Percentiles rank a stretch among this genome's conserved stretches.
Evolutionary conservation across 129 eudicot genomes (phyloP).

Genomic region (Flaveria brownii): DNA sequence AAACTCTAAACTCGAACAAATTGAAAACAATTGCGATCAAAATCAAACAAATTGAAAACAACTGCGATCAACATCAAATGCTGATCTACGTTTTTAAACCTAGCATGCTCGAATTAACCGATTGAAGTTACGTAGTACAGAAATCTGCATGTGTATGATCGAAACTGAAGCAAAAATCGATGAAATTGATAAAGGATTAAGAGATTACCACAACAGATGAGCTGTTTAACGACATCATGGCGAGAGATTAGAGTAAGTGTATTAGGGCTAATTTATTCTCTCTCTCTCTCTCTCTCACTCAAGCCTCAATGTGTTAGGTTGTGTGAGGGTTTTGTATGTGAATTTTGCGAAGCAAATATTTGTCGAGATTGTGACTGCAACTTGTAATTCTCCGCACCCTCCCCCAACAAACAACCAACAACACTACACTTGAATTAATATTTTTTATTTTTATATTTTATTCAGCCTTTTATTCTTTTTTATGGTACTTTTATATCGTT

Average conservation of each 20-base stretch:
- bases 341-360: not conserved
- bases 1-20: not conserved
- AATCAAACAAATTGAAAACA: not conserved
- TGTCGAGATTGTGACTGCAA: constrained; percentile 19
- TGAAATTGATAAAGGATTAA: not conserved
- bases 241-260: constrained; percentile 24
- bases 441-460: too few relatives aligned
- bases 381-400: constrained; percentile 28
- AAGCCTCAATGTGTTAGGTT: not conserved
- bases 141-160: not conserved
- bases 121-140: not conserved
- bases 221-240: constrained; percentile 28
- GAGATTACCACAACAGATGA: constrained; percentile 20
- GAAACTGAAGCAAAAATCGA: not conserved
- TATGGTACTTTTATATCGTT: too few relatives aligned
- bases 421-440: too few relatives aligned
- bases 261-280: not conserved
- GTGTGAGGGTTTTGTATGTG: not conserved
- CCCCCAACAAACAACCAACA: not conserved
- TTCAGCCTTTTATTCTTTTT: too few relatives aligned
- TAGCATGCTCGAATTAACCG: not conserved
- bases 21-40: not conserved
- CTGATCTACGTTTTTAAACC: not conserved
- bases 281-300: not conserved
- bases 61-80: not conserved